Evolutionary conservation across 495 filamentous ascomycete genomes (phyloP).

Genomic region (Penicillium nucicola): DNA sequence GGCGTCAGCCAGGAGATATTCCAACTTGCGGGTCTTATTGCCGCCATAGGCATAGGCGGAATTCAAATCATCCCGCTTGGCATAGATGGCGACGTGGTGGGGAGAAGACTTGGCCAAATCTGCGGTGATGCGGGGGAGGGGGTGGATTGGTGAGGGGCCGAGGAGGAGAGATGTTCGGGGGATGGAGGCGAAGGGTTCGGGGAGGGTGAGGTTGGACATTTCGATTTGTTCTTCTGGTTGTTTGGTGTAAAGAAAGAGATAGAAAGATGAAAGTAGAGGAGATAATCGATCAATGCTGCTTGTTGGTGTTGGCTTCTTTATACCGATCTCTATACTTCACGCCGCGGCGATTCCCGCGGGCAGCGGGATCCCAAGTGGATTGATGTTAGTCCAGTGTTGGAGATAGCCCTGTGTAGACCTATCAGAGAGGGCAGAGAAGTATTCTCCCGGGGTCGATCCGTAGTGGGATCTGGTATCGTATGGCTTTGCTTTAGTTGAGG

Average conservation of each 20-base stretch:
- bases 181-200: conserved; percentile 57
- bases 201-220: conserved; percentile 33
- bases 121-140: conserved; percentile 54
- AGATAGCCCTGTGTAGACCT: too few species aligned
- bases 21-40: conserved; percentile 65
- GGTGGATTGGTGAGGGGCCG: conserved; percentile 58
- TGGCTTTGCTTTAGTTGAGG: too few species aligned
- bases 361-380: neutral
- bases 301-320: neutral
- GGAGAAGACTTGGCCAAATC: conserved; percentile 44
- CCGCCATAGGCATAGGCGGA: conserved; percentile 61
- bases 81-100: conserved; percentile 48
- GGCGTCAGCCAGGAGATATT: conserved; percentile 59
- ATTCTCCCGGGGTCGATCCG: neutral
- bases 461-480: conserved; percentile 14
- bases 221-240: too few species aligned
- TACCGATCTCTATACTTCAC: neutral
- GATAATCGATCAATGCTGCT: neutral
- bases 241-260: too few species aligned
- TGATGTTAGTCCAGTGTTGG: neutral
- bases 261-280: neutral
- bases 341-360: conserved; percentile 2
- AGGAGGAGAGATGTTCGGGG: conserved; percentile 52
- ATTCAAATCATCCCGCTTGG: conserved; percentile 63
- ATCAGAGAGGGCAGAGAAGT: too few species aligned